Conservation (phyloP, 352 stramenopile species). For the Aphanomyces astaci region DNA sequence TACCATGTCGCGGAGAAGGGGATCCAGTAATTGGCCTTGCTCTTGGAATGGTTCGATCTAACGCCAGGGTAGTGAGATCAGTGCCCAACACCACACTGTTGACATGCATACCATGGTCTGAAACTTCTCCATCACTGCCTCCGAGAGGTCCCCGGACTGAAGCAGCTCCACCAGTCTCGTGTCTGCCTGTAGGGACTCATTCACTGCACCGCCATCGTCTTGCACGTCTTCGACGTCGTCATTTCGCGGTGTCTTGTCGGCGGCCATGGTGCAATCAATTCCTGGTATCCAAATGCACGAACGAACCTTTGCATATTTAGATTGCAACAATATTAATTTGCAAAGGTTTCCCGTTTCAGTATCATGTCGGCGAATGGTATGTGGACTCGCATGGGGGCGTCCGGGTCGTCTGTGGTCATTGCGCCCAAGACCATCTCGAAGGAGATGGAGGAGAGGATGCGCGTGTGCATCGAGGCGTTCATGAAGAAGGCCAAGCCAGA, state of each 20-base stretch:
- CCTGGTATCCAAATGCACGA: conserved; percentile 10
- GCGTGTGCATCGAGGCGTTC: conserved; percentile 52
- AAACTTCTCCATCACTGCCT: conserved; percentile 1
- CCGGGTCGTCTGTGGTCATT: conserved; percentile 56
- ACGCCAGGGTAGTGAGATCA: neutral
- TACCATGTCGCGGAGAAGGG: conserved; percentile 15
- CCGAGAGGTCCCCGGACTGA: neutral
- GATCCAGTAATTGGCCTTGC: conserved; percentile 16
- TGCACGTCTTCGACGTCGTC: neutral
- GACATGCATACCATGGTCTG: neutral
- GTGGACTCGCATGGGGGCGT: conserved; percentile 73
- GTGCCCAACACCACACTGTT: neutral
- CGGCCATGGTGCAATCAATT: neutral
- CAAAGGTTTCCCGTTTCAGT: neutral
- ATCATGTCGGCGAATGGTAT: conserved; percentile 30
- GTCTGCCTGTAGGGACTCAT: conserved; percentile 18
- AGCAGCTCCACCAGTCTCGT: conserved; percentile 11
- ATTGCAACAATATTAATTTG: neutral
- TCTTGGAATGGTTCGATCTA: conserved; percentile 21
- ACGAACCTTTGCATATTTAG: neutral
- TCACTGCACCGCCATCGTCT: neutral
- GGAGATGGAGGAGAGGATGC: conserved; percentile 74
- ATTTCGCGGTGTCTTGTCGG: neutral
- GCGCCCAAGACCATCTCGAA: conserved; percentile 72
- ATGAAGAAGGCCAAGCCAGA: conserved; percentile 60